Base-by-base conservation (phyloP, 1,284 basidiomycete genomes). In the Trichosporon inkin region DNA sequence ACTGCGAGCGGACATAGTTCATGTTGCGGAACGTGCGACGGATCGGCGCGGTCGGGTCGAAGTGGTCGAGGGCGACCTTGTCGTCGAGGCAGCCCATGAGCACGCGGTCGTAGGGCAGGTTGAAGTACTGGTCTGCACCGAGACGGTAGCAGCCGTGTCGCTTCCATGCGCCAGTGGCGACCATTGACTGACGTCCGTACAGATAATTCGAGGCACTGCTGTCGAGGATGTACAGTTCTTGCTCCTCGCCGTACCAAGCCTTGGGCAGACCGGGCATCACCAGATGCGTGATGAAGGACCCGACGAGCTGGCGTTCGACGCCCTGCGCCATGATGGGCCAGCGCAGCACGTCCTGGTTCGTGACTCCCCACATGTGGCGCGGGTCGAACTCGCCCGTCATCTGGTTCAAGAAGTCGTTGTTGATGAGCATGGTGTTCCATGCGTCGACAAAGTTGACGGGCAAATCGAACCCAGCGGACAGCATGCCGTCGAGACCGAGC, bases 331-430 rank as follows among this genome's bases (percentile, higher is more conserved):
- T 74, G 77, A 87, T 86, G 2, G 90, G 90, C 92, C 92, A 95
- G 62, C 92, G 84, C 82, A 89, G 94, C 14, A 94, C 84, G 80
- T 95, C 92, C 79, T 93, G 93, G 74, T 95, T 95, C 70, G 88
- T 88, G 16, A 87, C 86, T 47, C 92, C 92, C 72, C 83, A 92
- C 87, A 92, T 86, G 78, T 95, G 92, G 61, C 83, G 81, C 1
- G 92, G 91, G 73, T 95, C 92, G 40, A 91, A 78, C 5, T 72
- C 19, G 62, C 86, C 86, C 0, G 81, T 86, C 40, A 80, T 76
- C 5, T 87, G 77, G 74, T 94, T 93, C 59, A 94, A 64, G 68
- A 94, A 87, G 71, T 95, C 92, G 71, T 95, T 87, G 74, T 85
- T 83, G 68, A 88, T 84, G 67, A 92, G 87, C 85, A 94, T 91